Percentiles rank a stretch among this genome's conserved stretches.
These are phyloP conservation scores for Geotrichum citri-aurantii DNA, from an alignment of 1,139 yeast genomes.

Conservation along the genomic window DNA sequence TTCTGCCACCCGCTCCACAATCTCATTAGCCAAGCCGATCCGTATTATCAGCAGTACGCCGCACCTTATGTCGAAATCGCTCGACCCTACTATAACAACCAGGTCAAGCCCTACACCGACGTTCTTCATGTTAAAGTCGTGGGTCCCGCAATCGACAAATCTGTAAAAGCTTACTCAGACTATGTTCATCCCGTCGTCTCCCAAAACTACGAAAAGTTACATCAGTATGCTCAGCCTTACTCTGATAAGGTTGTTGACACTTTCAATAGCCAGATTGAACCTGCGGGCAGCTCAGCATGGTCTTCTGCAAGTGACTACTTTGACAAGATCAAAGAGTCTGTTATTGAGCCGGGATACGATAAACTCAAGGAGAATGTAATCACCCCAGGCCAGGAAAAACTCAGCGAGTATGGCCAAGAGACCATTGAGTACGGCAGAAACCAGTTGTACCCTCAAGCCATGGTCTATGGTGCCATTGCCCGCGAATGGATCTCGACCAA, in stretches of 20 bases:
- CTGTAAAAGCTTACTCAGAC: background rate
- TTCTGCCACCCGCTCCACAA: background rate
- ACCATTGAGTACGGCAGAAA: background rate
- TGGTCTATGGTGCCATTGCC: background rate
- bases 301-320: background rate
- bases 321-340: background rate
- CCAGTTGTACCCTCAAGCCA: background rate
- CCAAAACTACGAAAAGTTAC: background rate
- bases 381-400: background rate
- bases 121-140: background rate
- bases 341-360: background rate
- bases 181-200: background rate
- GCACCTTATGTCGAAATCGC: constrained; percentile 22
- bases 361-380: background rate
- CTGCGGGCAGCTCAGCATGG: background rate
- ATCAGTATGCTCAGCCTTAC: constrained; percentile 1
- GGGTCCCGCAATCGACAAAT: background rate
- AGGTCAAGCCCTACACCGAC: background rate
- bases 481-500: background rate
- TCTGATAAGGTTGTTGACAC: background rate
- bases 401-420: background rate
- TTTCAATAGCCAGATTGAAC: background rate
- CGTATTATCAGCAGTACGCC: constrained; percentile 17
- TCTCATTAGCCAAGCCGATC: background rate
- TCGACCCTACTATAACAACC: background rate